Evolutionary conservation across 352 stramenopile species (phyloP).

Genomic region (Globisporangium middletonii): DNA sequence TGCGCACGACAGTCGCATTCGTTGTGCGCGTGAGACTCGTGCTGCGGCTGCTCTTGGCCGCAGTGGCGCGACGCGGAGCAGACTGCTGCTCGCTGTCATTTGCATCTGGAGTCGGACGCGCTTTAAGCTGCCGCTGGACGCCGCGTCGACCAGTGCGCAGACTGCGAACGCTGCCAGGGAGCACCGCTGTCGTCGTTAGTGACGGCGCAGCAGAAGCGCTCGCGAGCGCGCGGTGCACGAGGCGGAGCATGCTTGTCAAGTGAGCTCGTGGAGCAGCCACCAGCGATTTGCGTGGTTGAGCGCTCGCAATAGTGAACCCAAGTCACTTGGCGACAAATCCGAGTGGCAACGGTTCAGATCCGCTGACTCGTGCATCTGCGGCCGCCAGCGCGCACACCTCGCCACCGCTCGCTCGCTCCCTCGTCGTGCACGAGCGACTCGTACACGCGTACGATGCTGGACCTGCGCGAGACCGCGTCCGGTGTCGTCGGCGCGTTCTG

Average conservation of each 20-base stretch:
- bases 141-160: slow-evolving; percentile 11
- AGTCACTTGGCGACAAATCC: too few species aligned
- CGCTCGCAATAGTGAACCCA: too few species aligned
- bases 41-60: background rate
- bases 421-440: background rate
- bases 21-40: background rate
- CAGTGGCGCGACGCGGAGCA: background rate
- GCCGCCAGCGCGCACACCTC: too few species aligned
- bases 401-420: too few species aligned
- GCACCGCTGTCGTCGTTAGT: background rate
- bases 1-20: background rate
- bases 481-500: slow-evolving; percentile 75
- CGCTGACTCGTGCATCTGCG: too few species aligned
- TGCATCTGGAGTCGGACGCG: background rate
- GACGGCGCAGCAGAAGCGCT: background rate
- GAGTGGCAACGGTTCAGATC: too few species aligned
- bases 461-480: slow-evolving; percentile 68
- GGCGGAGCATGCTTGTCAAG: background rate
- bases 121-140: slow-evolving; percentile 11
- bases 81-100: background rate
- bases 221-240: slow-evolving; percentile 7
- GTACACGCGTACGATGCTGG: slow-evolving; percentile 34
- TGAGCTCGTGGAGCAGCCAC: too few species aligned
- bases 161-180: background rate
- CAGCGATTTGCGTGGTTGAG: too few species aligned